Evolutionary conservation across 116 monocot genomes (phyloP).

Genomic region (Trichopus zeylanicus): DNA sequence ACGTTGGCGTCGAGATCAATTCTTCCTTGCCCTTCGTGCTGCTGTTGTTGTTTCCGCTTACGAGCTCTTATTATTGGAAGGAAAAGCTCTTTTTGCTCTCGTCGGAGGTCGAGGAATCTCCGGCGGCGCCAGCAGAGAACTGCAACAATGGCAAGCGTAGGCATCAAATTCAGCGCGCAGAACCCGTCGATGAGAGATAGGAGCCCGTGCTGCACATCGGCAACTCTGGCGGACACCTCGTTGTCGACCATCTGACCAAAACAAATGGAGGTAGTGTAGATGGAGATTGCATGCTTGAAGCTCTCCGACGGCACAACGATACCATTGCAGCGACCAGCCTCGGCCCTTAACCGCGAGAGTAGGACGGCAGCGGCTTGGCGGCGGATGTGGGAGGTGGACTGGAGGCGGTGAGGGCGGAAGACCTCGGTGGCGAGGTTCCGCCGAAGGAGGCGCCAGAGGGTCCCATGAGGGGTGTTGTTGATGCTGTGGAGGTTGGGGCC

Average conservation of each 20-base stretch:
- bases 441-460: conserved; percentile 37
- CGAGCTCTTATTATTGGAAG: conserved; percentile 19
- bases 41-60: not conserved
- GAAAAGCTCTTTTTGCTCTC: conserved; percentile 11
- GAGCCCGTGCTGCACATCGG: not conserved
- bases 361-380: conserved; percentile 17
- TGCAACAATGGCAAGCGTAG: conserved; percentile 7
- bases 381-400: conserved; percentile 15
- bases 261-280: conserved; percentile 9
- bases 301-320: conserved; percentile 2
- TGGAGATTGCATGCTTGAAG: conserved; percentile 17
- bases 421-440: conserved; percentile 34
- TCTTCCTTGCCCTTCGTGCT: not conserved
- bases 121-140: conserved; percentile 4
- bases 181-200: not conserved
- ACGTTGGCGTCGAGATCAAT: not conserved
- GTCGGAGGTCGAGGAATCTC: not conserved
- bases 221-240: conserved; percentile 7
- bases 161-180: conserved; percentile 8
- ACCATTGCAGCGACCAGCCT: no score
- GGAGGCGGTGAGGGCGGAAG: conserved; percentile 25
- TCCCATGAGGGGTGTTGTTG: conserved; percentile 19
- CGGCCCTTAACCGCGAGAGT: conserved; percentile 3
- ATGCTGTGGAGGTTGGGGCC: conserved; percentile 13
- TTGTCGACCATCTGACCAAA: conserved; percentile 25